Evolutionary conservation across 73 alveolate genomes (phyloP), one percentile per base, ranked within the genome.

Genomic region (Paramecium sonneborni): DNA sequence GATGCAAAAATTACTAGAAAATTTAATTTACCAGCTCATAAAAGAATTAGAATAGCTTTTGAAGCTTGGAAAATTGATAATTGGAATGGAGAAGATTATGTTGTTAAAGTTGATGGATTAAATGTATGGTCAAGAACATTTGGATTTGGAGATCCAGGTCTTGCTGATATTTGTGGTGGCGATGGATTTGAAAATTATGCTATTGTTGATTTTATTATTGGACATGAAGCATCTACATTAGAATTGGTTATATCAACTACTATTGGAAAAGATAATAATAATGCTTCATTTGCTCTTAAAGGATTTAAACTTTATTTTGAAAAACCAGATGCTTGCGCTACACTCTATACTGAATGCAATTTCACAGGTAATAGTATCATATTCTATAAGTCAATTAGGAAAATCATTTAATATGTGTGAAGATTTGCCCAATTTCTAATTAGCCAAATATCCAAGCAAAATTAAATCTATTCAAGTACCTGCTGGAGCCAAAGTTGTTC

Each of bases 141-240:
- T 34, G 90, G 90, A 79, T 79, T 79, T 24, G 72, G 74, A 9
- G 69, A 39, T 43, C 90, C 90, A 20, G 90, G 90, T 2, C 55
- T 43, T 32, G 46, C 69, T 24, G 74, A 79, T 24, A 43, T 79
- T 43, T 79, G 90, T 44, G 90, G 90, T 20, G 69, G 76, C 5
- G 76, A 39, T 7, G 90, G 90, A 46, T 79, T 41, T 39, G 74
- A 39, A 44, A 43, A 43, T 79, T 23, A 37, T 32, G 69, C 69
- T 30, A 43, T 38, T 41, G 74, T 79, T 24, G 90, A 79, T 79
- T 57, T 79, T 43, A 28, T 79, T 23, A 23, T 79, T 6, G 90
- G 74, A 39, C 90, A 79, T 79, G 74, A 79, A 24, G 56, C 69
- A 43, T 6, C 44, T 2, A 46, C 44, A 2, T 23, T 79, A 14